Evolutionary conservation across 257 asterid species (phyloP).

Genomic region (Nyctanthes arbortristis): DNA sequence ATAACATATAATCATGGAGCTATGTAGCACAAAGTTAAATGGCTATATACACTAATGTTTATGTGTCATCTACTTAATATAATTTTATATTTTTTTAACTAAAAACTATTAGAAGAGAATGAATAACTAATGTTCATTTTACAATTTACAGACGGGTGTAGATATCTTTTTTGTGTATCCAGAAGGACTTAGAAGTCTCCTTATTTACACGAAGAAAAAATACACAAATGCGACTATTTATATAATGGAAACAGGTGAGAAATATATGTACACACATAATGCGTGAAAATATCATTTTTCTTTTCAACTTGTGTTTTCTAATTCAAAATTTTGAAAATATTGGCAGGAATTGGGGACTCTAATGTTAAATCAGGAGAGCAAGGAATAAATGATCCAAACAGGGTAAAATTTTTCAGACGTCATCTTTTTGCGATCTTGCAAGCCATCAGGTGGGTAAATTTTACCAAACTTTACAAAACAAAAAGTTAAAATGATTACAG

Average conservation of each 20-base stretch:
- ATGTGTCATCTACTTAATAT: too few relatives aligned
- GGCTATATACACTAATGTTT: too few relatives aligned
- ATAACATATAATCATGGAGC: too few relatives aligned
- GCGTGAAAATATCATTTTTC: background rate
- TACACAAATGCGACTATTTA: conserved; percentile 42
- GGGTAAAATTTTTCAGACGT: conserved; percentile 33
- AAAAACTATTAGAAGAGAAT: too few relatives aligned
- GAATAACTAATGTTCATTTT: too few relatives aligned
- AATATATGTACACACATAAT: too few relatives aligned
- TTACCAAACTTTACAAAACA: too few relatives aligned
- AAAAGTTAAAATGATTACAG: too few relatives aligned
- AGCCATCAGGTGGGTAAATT: conserved; percentile 37
- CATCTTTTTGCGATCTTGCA: conserved; percentile 35
- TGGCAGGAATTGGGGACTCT: conserved; percentile 26
- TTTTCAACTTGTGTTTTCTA: background rate
- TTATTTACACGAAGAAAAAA: conserved; percentile 34
- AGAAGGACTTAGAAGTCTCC: conserved; percentile 42
- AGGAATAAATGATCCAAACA: conserved; percentile 20
- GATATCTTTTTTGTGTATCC: conserved; percentile 33
- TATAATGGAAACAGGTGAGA: conserved; percentile 44
- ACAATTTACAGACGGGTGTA: conserved; percentile 40
- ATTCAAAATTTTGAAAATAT: background rate
- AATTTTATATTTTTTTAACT: too few relatives aligned
- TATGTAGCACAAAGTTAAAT: too few relatives aligned
- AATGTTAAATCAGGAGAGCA: conserved; percentile 7